Evolutionary conservation across 345 rosid species (phyloP).

Genomic region (Arabidopsis suecica): DNA sequence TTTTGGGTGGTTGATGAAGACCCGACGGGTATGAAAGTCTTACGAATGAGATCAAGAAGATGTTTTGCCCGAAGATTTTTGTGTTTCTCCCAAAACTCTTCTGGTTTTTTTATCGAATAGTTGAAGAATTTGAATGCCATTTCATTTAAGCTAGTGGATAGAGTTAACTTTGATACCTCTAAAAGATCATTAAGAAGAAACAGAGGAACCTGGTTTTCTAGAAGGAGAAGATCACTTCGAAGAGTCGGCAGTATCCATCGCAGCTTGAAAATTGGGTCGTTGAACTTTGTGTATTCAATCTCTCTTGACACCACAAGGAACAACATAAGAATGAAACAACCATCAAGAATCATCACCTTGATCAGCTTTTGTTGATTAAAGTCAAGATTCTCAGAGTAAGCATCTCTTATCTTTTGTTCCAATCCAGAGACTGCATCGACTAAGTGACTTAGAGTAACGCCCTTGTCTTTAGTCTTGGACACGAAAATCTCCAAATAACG

Average conservation of each 20-base stretch:
- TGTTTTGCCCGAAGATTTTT: slow-evolving; percentile 17
- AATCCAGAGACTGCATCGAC: slow-evolving; percentile 13
- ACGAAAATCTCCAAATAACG: slow-evolving; percentile 39
- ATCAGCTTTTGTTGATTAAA: slow-evolving; percentile 36
- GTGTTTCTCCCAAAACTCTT: slow-evolving; percentile 1
- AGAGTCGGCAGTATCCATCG: slow-evolving; percentile 48
- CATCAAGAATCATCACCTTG: slow-evolving; percentile 59
- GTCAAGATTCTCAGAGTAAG: slow-evolving; percentile 40
- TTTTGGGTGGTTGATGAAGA: neutral
- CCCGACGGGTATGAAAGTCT: slow-evolving; percentile 18
- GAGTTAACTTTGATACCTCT: slow-evolving; percentile 17
- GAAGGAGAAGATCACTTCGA: slow-evolving; percentile 32
- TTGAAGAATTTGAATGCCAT: slow-evolving; percentile 4
- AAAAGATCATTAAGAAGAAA: slow-evolving; percentile 19
- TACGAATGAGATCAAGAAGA: slow-evolving; percentile 35
- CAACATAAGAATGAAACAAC: slow-evolving; percentile 61
- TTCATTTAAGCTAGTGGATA: slow-evolving; percentile 15
- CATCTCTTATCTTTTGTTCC: slow-evolving; percentile 45
- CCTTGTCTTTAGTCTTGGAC: slow-evolving; percentile 12
- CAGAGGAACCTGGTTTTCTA: slow-evolving; percentile 36
- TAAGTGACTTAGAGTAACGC: slow-evolving; percentile 19
- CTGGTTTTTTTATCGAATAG: slow-evolving; percentile 6
- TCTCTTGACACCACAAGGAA: slow-evolving; percentile 51
- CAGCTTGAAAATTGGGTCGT: slow-evolving; percentile 57
- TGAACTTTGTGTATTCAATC: slow-evolving; percentile 28